Conservation (phyloP, 805 yeast species). For the Ogataea allantospora region DNA sequence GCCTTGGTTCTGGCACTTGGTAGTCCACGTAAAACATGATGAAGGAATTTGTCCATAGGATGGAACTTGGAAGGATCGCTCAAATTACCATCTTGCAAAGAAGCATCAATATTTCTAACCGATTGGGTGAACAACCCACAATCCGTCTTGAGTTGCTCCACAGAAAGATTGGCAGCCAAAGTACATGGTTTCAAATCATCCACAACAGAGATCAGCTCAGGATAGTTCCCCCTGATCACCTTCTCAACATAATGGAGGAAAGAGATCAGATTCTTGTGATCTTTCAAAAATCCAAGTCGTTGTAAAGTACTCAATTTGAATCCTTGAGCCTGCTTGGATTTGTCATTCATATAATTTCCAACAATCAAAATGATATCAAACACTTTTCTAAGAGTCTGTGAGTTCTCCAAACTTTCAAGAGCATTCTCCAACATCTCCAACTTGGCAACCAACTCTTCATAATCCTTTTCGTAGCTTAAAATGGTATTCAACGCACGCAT, state of each 20-base stretch:
- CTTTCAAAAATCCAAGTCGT: slow-evolving; percentile 85
- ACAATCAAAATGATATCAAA: slow-evolving; percentile 84
- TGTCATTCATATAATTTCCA: slow-evolving; percentile 95
- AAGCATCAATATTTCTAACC: slow-evolving; percentile 67
- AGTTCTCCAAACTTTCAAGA: slow-evolving; percentile 58
- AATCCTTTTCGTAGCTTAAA: slow-evolving; percentile 74
- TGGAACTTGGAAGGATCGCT: slow-evolving; percentile 78
- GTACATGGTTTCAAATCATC: slow-evolving; percentile 63
- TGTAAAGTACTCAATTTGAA: slow-evolving; percentile 89
- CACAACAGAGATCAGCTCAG: slow-evolving; percentile 72
- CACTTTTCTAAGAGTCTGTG: slow-evolving; percentile 66
- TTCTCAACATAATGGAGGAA: slow-evolving; percentile 91
- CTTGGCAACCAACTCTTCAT: slow-evolving; percentile 65
- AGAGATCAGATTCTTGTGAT: slow-evolving; percentile 81
- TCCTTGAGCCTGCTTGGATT: slow-evolving; percentile 89
- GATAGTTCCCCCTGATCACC: slow-evolving; percentile 78
- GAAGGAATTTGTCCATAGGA: slow-evolving; percentile 73
- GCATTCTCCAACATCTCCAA: slow-evolving; percentile 73
- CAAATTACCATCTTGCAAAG: slow-evolving; percentile 79
- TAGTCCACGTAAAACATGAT: slow-evolving; percentile 59
- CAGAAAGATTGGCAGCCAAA: slow-evolving; percentile 66
- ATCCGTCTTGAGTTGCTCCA: slow-evolving; percentile 78
- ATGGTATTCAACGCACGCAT: slow-evolving; percentile 76
- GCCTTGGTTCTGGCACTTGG: slow-evolving; percentile 75
- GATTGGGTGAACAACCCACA: slow-evolving; percentile 61